Evolutionary conservation across 345 rosid genomes (phyloP), one percentile per base, ranked within the genome.

Genomic region (Tarenaya hassleriana): DNA sequence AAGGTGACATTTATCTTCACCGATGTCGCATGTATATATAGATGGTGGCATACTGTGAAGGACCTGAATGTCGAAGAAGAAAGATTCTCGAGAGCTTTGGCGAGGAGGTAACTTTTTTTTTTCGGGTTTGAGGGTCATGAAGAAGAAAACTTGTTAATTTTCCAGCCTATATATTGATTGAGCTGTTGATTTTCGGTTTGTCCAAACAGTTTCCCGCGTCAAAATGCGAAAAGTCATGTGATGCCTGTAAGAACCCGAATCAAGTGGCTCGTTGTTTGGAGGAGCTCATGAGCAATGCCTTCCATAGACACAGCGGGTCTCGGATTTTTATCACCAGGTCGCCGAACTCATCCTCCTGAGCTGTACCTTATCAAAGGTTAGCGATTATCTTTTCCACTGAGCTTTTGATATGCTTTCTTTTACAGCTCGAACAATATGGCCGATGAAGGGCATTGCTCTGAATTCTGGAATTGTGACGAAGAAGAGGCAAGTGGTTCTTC

Each of bases 51-150:
- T 92, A 88, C 65, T 92, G 96, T 34, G 98, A 84, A 74, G 73
- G 80, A 75, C 70, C 90, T 60, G 94, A 95, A 62, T 88, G 98
- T 67, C 90, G 96, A 47, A 75, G 98, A 70, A 79, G 75, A 74
- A 92, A 74, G 63, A 75, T 92, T 68, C 86, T 92, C 16, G 82
- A 92, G 59, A 72, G 90, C 75, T 88, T 92, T 69, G 96, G 96
- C 42, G 96, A 88, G 69, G 77, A 84, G 98, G 96, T 85, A 59
- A n/a, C n/a, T n/a, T n/a, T n/a, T n/a, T n/a, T n/a, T n/a, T n/a
- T n/a, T n/a, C n/a, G n/a, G n/a, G 10, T 21, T 41, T 41, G 34
- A 45, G 24, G 13, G 55, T 40, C 29, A 34, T 38, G 7, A 38
- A 10, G 38, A 50, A 48, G 24, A 15, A n/a, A n/a, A n/a, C n/a